Percentiles rank a stretch among this genome's conserved stretches.
Evolutionary conservation across 2,329 filamentous ascomycete genomes (phyloP).

Genomic region (Paraphoma sp.): DNA sequence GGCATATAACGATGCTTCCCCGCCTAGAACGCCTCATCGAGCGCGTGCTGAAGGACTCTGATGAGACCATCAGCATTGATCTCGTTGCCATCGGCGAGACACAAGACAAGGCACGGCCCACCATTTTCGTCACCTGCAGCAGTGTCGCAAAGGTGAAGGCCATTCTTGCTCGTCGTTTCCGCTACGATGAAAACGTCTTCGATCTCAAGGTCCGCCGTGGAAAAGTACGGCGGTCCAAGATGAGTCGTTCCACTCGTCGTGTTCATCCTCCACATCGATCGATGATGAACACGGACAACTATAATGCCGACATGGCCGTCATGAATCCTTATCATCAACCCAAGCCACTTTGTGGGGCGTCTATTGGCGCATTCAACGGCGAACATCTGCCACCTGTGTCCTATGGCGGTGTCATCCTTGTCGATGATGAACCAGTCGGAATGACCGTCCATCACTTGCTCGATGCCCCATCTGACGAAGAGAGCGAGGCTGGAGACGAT

Average conservation of each 20-base stretch:
- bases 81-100: constrained; percentile 77
- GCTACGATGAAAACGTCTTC: constrained; percentile 70
- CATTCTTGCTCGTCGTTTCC: constrained; percentile 73
- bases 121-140: constrained; percentile 78
- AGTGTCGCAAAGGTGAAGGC: constrained; percentile 75
- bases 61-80: constrained; percentile 79
- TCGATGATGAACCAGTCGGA: constrained; percentile 84
- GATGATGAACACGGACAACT: constrained; percentile 47
- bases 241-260: constrained; percentile 45
- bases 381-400: constrained; percentile 89
- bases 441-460: constrained; percentile 99
- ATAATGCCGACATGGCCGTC: constrained; percentile 49
- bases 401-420: constrained; percentile 83
- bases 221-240: constrained; percentile 68
- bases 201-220: constrained; percentile 76
- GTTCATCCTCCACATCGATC: constrained; percentile 46
- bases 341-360: constrained; percentile 82
- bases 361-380: constrained; percentile 88
- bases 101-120: constrained; percentile 70
- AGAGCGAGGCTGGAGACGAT: constrained; percentile 52
- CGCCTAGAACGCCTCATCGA: constrained; percentile 75
- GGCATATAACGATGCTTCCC: constrained; percentile 74
- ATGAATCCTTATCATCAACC: constrained; percentile 80
- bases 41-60: constrained; percentile 73
- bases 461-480: constrained; percentile 66